These are phyloP conservation scores for Suillus lakei DNA, from an alignment of 768 basidiomycete genomes.

Conservation along the genomic window DNA sequence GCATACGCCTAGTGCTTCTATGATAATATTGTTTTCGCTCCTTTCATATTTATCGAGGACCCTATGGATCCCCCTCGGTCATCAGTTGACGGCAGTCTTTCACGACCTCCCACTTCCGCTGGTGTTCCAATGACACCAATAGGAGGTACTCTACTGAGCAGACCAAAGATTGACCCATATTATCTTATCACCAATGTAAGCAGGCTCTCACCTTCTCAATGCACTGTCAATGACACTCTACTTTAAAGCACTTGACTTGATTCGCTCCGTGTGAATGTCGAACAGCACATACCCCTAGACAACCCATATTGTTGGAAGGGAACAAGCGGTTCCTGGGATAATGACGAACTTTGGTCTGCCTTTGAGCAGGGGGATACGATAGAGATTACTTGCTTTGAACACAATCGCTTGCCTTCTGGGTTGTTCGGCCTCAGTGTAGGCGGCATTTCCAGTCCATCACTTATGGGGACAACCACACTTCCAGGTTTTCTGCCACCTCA, in stretches of 20 bases:
- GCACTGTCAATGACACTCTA: slow-evolving; percentile 13
- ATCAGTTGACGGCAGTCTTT: slow-evolving; percentile 45
- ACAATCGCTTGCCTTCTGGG: slow-evolving; percentile 41
- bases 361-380: slow-evolving; percentile 66
- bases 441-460: slow-evolving; percentile 36
- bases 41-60: slow-evolving; percentile 96
- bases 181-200: slow-evolving; percentile 83
- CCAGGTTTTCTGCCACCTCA: slow-evolving; percentile 28
- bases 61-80: slow-evolving; percentile 65
- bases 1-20: slow-evolving; percentile 74
- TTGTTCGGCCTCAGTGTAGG: slow-evolving; percentile 47
- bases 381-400: slow-evolving; percentile 53
- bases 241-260: slow-evolving; percentile 62
- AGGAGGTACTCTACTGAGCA: slow-evolving; percentile 50
- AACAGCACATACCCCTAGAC: slow-evolving; percentile 55
- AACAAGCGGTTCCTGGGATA: slow-evolving; percentile 67
- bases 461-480: slow-evolving; percentile 29
- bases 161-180: slow-evolving; percentile 87
- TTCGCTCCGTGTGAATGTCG: slow-evolving; percentile 71
- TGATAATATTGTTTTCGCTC: slow-evolving; percentile 95
- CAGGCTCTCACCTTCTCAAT: slow-evolving; percentile 6
- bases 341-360: slow-evolving; percentile 62
- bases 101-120: slow-evolving; percentile 44
- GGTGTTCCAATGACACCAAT: slow-evolving; percentile 33
- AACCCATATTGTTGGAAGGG: slow-evolving; percentile 76